Evolutionary conservation across 495 filamentous ascomycete species (phyloP), one percentile per base, ranked within the genome.

Genomic region (Evansstolkia leycettana): DNA sequence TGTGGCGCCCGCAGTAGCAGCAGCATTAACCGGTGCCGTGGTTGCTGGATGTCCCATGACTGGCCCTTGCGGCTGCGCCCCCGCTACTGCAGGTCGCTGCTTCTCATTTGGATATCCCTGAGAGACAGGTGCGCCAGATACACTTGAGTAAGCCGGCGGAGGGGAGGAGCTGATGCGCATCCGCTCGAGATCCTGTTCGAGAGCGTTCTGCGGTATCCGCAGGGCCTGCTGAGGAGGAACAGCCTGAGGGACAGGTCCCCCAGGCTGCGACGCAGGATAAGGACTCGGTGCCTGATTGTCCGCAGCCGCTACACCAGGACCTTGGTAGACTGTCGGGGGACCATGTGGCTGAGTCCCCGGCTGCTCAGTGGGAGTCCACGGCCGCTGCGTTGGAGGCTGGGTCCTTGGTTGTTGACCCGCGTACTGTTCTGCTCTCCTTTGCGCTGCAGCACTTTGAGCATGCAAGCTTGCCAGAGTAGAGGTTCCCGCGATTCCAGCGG

Each of bases 281-380:
- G 54, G 46, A 26, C 51, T 44, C 19, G 52, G 28, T 2, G 39
- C 41, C 26, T 40, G 60, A n/a, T 29, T 39, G 11, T 44, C 38
- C 12, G 41, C 65, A 39, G 44, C 67, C 41, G 67, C 73, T 42
- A 77, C 65, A 27, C 64, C 78, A 10, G 70, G 65, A 16, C 90
- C 90, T 56, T 96, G 90, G 46, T 94, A 98, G 2, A 92, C 80
- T 0, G 84, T 86, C 3, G 90, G 87, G 20, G 90, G 88, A 0
- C 89, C 90, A 66, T 93, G 86, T 2, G 86, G 88, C 38, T 86
- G 76, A 37, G 76, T 80, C 5, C 83, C 90, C 2, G 90, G 88
- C 36, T 79, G 69, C 52, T 98, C 90, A 17, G 90, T 96, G 1
- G 90, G 90, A 12, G 92, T 98, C 90, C 90, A 98, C 31, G 87